Base-by-base conservation (phyloP, 2,329 filamentous ascomycete species). In the Pseudogymnoascus sp. region DNA sequence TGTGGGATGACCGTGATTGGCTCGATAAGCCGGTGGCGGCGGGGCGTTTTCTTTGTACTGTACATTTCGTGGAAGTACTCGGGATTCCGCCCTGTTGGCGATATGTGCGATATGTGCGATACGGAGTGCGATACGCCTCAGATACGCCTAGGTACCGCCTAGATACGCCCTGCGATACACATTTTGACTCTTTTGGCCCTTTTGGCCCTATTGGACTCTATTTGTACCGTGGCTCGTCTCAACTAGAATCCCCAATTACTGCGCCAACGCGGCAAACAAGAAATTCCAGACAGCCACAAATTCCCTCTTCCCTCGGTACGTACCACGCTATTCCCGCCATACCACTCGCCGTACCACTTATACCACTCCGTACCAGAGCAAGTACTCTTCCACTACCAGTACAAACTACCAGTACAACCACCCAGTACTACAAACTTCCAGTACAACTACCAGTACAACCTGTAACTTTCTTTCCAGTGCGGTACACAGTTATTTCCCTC, bases 241-340 rank as follows among this genome's bases (percentile, higher is more conserved):
- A 9, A 21, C 40, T 6, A 46, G 9, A 16, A 3, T n/a, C 21
- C 1, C 37, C 21, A 1, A 28, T 53, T 56, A 18, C 46, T 56
- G 46, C 46, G 46, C 46, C 46, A 53, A 53, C 46, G 25, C 46
- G 25, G 46, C 25, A 53, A 53, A 53, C 46, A 53, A 53, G 46
- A 53, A 49, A 49, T 49, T 28, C 43, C 40, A 38, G 38, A 42
- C 5, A 31, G 7, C 7, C 12, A 56, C 25, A 34, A 56, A 56
- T 56, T 56, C 46, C 46, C 46, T 56, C 23, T 28, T 49, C 46
- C 25, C 25, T 53, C 25, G 46, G 46, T 53, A 53, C 46, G 25
- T 53, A 53, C 46, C n/a, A 53, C 25, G 43, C 21, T 53, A 53
- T 53, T 53, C 46, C 46, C 23, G 43, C 14, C 14, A 23, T 53